Evolutionary conservation across 352 stramenopile species (phyloP).

Genomic region (Stramenopiles sp.): DNA sequence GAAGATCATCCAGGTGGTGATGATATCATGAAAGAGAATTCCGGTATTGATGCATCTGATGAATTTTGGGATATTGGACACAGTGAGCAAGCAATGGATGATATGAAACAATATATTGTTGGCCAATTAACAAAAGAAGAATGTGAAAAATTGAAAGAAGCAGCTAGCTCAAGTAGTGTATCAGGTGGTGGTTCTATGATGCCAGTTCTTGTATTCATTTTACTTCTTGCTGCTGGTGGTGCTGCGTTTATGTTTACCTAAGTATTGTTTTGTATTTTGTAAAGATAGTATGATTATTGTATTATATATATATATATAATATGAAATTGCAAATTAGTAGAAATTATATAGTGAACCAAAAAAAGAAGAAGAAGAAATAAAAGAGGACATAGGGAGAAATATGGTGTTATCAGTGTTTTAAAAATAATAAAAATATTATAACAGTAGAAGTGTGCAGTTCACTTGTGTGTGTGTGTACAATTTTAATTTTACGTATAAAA

Average conservation of each 20-base stretch:
- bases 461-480: too few relatives aligned
- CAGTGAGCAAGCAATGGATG: not conserved
- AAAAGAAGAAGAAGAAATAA: too few relatives aligned
- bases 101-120: not conserved
- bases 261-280: too few relatives aligned
- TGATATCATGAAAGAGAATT: not conserved
- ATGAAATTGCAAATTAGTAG: too few relatives aligned
- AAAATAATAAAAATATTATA: too few relatives aligned
- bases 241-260: not conserved
- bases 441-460: too few relatives aligned
- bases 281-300: too few relatives aligned
- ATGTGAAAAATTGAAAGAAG: not conserved
- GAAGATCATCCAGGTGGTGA: conserved; percentile 46
- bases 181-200: not conserved
- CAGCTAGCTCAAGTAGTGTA: not conserved
- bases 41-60: not conserved
- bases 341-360: too few relatives aligned
- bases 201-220: not conserved
- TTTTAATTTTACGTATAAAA: too few relatives aligned
- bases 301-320: too few relatives aligned
- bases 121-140: not conserved
- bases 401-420: too few relatives aligned
- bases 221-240: not conserved
- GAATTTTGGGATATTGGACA: not conserved
- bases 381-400: too few relatives aligned